Evolutionary conservation across 2,329 filamentous ascomycete species (phyloP).

Genomic region (Lachnellula occidentalis): DNA sequence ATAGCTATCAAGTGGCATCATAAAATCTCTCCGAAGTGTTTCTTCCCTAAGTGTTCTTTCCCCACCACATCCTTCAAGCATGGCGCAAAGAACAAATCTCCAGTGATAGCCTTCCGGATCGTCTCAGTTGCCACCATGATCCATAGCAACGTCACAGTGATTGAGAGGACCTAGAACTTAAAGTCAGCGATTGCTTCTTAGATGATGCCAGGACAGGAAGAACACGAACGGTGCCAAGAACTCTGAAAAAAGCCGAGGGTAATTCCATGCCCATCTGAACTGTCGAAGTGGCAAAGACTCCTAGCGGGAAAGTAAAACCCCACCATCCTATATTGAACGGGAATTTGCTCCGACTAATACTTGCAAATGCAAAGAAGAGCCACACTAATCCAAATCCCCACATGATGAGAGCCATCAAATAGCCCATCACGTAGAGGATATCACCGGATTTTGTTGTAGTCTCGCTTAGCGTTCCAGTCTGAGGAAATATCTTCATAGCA

Average conservation of each 20-base stretch:
- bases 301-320: slow-evolving; percentile 55
- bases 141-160: slow-evolving; percentile 50
- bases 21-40: not conserved
- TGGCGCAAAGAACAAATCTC: slow-evolving; percentile 48
- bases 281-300: slow-evolving; percentile 48
- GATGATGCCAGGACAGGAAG: too few species aligned
- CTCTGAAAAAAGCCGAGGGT: slow-evolving; percentile 48
- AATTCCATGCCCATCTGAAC: slow-evolving; percentile 45
- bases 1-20: too few species aligned
- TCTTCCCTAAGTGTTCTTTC: slow-evolving; percentile 7
- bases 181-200: slow-evolving; percentile 28
- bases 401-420: slow-evolving; percentile 47
- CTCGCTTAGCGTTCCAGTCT: slow-evolving; percentile 29
- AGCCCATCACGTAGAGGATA: slow-evolving; percentile 53
- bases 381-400: slow-evolving; percentile 52
- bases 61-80: slow-evolving; percentile 39
- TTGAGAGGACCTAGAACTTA: slow-evolving; percentile 38
- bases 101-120: slow-evolving; percentile 40
- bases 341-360: slow-evolving; percentile 41
- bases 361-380: slow-evolving; percentile 48
- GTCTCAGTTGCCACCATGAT: slow-evolving; percentile 47
- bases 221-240: slow-evolving; percentile 45
- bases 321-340: slow-evolving; percentile 61
- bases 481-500: slow-evolving; percentile 37
- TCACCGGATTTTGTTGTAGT: slow-evolving; percentile 40